Evolutionary conservation across 495 filamentous ascomycete genomes (phyloP), one percentile per base, ranked within the genome.

Genomic region (Endocarpon pusillum): DNA sequence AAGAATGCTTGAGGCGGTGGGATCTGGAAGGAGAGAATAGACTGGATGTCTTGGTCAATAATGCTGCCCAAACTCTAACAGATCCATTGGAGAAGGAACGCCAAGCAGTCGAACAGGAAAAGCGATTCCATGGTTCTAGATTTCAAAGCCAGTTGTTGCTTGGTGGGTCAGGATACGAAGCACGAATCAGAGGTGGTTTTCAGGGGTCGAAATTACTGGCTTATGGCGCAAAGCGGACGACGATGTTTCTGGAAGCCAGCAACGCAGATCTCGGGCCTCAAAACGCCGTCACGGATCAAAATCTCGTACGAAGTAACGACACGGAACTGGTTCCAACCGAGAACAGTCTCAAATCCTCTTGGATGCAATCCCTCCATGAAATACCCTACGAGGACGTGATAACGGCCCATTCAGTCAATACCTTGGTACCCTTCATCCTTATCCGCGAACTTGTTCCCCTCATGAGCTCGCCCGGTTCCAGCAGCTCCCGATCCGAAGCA

Each of bases 371-470:
- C 3, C 31, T 63, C 12, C 18, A 37, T 10, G 48, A 66, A 30
- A 64, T 66, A 15, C 62, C 62, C 1, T 64, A 66, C 45, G 58
- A 64, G 39, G 62, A 65, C 37, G 41, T 67, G 37, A 57, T 64
- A 34, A 58, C 50, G 27, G 57, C 58, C 2, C 58, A 60, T 33
- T 51, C 52, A 4, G 50, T 64, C 35, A 64, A 67, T 42, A 49
- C 59, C 3, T 61, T 64, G 34, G 61, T 61, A 3, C 61, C 62
- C 1, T 43, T 64, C 1, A 61, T 66, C 25, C 48, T 65, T 1
- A 54, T 54, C 19, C 56, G 58, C 8, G 61, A 65, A 38, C 45
- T 67, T 0, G 53, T 67, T 1, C 58, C 59, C 1, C 15, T 54
- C 3, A 63, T 66, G 57, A 48, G 48, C 22, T 17, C 20, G 12